These are phyloP conservation scores for Punica granatum DNA, from an alignment of 345 rosid genomes.

Conservation along the genomic window DNA sequence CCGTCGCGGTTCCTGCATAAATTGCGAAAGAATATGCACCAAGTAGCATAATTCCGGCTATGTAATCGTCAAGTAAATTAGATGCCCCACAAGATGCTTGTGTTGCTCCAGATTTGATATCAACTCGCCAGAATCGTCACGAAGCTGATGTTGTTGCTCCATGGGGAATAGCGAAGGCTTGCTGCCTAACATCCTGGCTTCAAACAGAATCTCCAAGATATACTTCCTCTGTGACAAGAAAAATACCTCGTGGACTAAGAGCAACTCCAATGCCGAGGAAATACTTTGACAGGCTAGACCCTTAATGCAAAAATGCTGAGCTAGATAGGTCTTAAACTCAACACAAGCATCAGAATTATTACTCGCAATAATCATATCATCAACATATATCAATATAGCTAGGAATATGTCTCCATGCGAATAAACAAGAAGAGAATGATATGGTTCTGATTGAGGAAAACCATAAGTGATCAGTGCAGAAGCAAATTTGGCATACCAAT, in stretches of 20 bases:
- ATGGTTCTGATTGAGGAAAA: neutral
- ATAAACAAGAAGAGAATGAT: neutral
- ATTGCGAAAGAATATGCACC: neutral
- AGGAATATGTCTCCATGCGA: neutral
- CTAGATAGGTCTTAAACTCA: no score
- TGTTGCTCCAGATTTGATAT: neutral
- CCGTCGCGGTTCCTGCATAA: no score
- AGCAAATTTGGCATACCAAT: neutral
- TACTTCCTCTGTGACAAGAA: no score
- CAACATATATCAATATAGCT: neutral
- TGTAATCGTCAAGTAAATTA: neutral
- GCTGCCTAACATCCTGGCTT: no score
- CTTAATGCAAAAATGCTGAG: no score
- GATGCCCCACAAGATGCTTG: neutral
- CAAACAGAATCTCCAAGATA: no score
- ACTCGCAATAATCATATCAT: neutral
- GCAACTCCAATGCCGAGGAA: no score
- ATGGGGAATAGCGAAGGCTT: no score
- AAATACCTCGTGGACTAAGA: no score
- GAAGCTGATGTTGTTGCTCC: no score
- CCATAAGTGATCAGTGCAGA: neutral
- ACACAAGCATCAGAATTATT: no score
- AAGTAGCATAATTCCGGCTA: neutral
- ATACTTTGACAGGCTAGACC: no score
- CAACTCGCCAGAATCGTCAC: neutral